A percentile compares a stretch with the other conserved stretches of the same genome.
Evolutionary conservation across 163 green algal genomes (phyloP).

Genomic region (Botryococcus braunii): DNA sequence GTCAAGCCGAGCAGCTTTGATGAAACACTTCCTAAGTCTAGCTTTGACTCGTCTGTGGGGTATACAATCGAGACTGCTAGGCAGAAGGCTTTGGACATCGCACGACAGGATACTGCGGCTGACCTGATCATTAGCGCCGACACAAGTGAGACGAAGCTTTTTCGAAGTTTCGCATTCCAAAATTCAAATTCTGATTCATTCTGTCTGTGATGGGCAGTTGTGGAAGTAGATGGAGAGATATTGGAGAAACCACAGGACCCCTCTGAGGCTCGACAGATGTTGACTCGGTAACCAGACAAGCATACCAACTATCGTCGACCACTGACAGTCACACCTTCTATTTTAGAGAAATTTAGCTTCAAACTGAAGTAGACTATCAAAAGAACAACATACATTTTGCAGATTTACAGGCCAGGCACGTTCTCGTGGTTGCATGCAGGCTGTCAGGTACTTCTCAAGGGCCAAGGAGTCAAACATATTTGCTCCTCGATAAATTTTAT

Average conservation of each 20-base stretch:
- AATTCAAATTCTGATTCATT: background rate
- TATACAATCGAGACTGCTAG: slow-evolving; percentile 69
- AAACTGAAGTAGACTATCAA: too few relatives aligned
- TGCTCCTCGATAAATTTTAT: too few relatives aligned
- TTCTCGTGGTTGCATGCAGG: too few relatives aligned
- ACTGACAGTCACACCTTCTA: too few relatives aligned
- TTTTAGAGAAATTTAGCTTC: too few relatives aligned
- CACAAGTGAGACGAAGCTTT: slow-evolving; percentile 45
- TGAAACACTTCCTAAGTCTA: slow-evolving; percentile 56
- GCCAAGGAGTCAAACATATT: too few relatives aligned
- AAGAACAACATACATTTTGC: too few relatives aligned
- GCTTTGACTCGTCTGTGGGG: slow-evolving; percentile 27
- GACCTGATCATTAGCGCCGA: slow-evolving; percentile 76
- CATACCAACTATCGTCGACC: too few relatives aligned
- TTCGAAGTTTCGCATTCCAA: background rate
- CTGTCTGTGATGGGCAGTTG: slow-evolving; percentile 26
- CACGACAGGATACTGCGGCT: slow-evolving; percentile 4
- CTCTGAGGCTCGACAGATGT: slow-evolving; percentile 51
- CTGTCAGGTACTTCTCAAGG: too few relatives aligned
- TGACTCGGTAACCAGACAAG: too few relatives aligned
- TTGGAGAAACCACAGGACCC: slow-evolving; percentile 77
- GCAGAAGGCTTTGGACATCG: slow-evolving; percentile 67
- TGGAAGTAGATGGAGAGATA: slow-evolving; percentile 56
- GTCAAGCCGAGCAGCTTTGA: slow-evolving; percentile 44
- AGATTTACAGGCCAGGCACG: too few relatives aligned